Base-by-base conservation (phyloP, 1,284 basidiomycete genomes). In the Coniferiporia sulphurascens region DNA sequence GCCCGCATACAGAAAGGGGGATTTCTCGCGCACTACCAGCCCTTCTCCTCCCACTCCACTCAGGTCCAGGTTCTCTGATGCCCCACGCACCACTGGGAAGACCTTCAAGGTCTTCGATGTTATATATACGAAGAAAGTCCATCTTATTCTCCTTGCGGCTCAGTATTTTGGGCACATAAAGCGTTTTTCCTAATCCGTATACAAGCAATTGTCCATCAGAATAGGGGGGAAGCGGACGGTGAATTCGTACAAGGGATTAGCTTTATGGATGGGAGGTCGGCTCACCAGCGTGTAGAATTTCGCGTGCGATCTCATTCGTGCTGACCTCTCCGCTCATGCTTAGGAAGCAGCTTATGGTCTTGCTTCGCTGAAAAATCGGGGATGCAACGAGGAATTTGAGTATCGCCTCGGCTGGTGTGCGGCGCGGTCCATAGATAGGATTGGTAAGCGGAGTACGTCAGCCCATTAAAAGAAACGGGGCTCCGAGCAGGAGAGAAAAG, bases 321-420 rank as follows among this genome's bases (percentile, higher is more conserved):
- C 86, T 78, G 45, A 85, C 74, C 66, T 91, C 89, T 8, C 79
- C 86, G 9, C 77, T 69, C 89, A 91, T 91, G 71, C 82, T 90
- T 50, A 91, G 74, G 69, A 86, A 91, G 70, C 89, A 91, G 73
- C 86, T 84, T 34, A 90, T 68, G 13, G 75, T 75, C 60, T 70
- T 76, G 58, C 78, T 78, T 44, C 67, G 67, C 46, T 75, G 71
- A 66, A 89, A 87, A 27, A 76, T 74, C 15, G 80, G 74, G 15
- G 82, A 72, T 0, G 78, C 70, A 35, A 84, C 64, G 43, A 88
- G 72, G 60, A 73, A 75, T 5, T 70, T 66, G 4, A 78, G 70
- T 50, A 89, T 78, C 48, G 76, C 75, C 62, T 74, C 75, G 19
- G 88, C 89, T 90, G 27, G 27, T 27, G 27, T 27, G 27, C 27